phyloP scores from a whole-genome alignment of 23 red algal species.

The Porphyridium purpureum region DNA sequence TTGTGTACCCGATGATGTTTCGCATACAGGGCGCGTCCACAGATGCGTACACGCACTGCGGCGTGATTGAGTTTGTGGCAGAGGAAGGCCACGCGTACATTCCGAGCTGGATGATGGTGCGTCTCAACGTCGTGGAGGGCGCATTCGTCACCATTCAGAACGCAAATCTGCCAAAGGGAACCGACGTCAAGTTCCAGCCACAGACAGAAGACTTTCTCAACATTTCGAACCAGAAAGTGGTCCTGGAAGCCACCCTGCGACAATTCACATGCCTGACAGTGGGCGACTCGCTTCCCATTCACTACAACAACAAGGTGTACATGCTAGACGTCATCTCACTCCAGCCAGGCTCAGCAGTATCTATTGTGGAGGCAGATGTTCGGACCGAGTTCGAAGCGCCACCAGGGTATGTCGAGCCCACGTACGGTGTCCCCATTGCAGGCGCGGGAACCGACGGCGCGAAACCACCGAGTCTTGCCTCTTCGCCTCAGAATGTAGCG shows the following conservation, averaged over 20 bases:
- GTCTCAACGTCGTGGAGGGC: slow-evolving; percentile 63
- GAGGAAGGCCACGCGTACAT: slow-evolving; percentile 87
- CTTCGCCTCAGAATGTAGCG: too few relatives aligned
- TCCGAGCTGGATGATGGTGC: slow-evolving; percentile 93
- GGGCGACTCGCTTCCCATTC: slow-evolving; percentile 89
- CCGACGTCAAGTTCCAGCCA: slow-evolving; percentile 91
- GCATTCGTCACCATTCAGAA: slow-evolving; percentile 58
- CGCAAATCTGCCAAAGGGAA: slow-evolving; percentile 64
- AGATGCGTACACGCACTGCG: slow-evolving; percentile 54
- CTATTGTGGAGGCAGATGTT: slow-evolving; percentile 93
- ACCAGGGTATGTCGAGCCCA: slow-evolving; percentile 55
- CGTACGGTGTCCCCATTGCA: too few relatives aligned
- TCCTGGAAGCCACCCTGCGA: slow-evolving; percentile 80
- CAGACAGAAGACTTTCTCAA: slow-evolving; percentile 76
- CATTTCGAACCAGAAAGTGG: slow-evolving; percentile 81
- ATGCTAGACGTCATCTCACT: slow-evolving; percentile 63
- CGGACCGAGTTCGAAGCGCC: slow-evolving; percentile 93
- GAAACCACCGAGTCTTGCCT: too few relatives aligned
- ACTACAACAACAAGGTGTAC: slow-evolving; percentile 82
- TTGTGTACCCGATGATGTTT: slow-evolving; percentile 89
- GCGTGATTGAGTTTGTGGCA: slow-evolving; percentile 92
- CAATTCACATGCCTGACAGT: slow-evolving; percentile 73
- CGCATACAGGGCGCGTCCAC: slow-evolving; percentile 23
- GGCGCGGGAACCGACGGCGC: too few relatives aligned
- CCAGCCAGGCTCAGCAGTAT: slow-evolving; percentile 70